phyloP scores from a whole-genome alignment of 768 basidiomycete species.

The Suillus cothurnatus region DNA sequence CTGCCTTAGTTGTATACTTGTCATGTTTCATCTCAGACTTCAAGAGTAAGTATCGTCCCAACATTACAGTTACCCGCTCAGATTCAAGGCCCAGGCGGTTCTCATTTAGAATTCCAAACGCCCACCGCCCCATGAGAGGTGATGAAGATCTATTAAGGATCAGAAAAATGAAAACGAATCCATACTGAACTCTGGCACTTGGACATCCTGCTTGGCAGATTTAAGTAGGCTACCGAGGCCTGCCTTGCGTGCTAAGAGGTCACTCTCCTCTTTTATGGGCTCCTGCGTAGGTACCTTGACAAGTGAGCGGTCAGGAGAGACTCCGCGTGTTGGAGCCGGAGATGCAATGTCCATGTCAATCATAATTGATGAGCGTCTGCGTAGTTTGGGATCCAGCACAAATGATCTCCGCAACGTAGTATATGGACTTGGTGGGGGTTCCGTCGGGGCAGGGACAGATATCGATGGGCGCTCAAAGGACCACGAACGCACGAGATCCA shows the following conservation, averaged over 20 bases:
- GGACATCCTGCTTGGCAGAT: slow-evolving; percentile 85
- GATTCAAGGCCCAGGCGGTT: neutral
- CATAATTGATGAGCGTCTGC: slow-evolving; percentile 72
- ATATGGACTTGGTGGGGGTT: slow-evolving; percentile 43
- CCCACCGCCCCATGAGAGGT: neutral
- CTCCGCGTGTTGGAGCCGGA: slow-evolving; percentile 55
- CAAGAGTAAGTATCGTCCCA: neutral
- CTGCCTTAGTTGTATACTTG: neutral
- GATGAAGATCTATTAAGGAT: slow-evolving; percentile 14
- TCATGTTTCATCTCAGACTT: neutral
- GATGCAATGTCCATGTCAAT: slow-evolving; percentile 88
- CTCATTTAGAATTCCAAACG: neutral
- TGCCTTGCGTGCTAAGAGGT: slow-evolving; percentile 65
- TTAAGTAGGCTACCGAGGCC: slow-evolving; percentile 86
- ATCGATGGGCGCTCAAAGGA: slow-evolving; percentile 82
- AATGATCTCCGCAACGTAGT: slow-evolving; percentile 47
- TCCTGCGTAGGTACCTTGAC: slow-evolving; percentile 23
- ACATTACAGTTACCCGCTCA: neutral
- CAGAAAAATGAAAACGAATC: slow-evolving; percentile 78
- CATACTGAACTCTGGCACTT: slow-evolving; percentile 90
- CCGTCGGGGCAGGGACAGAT: slow-evolving; percentile 19
- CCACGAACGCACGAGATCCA: slow-evolving; percentile 90
- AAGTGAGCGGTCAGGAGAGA: slow-evolving; percentile 45
- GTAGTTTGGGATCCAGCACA: slow-evolving; percentile 52
- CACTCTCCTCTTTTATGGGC: slow-evolving; percentile 52